Percentiles rank a stretch among this genome's conserved stretches.
Evolutionary conservation across 352 stramenopile species (phyloP).

Genomic region (Globisporangium nodosum): DNA sequence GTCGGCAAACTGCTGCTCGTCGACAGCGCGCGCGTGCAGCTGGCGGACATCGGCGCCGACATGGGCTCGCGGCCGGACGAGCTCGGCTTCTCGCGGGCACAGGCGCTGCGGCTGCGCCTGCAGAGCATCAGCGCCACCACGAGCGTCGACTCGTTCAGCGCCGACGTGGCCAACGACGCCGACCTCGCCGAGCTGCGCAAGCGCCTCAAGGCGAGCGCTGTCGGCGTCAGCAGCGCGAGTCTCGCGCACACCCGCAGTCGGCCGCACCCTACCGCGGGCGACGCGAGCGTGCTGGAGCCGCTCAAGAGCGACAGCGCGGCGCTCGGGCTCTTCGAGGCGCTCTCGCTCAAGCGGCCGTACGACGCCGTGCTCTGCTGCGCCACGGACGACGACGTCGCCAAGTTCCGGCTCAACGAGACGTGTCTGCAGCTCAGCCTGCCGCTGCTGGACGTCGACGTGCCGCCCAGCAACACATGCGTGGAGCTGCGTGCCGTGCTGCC

Average conservation of each 20-base stretch:
- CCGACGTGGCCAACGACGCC: constrained; percentile 20
- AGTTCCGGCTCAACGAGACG: constrained; percentile 22
- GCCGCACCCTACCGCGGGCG: background rate
- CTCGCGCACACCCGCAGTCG: background rate
- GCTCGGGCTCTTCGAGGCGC: constrained; percentile 32
- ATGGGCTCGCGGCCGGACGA: constrained; percentile 25
- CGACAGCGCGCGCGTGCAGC: constrained; percentile 22
- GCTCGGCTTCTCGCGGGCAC: constrained; percentile 24
- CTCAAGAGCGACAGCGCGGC: background rate
- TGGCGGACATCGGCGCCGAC: constrained; percentile 18
- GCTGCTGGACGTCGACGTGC: constrained; percentile 24
- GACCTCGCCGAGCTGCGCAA: constrained; percentile 33
- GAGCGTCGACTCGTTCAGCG: constrained; percentile 23
- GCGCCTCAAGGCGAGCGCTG: constrained; percentile 26
- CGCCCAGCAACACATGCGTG: constrained; percentile 20
- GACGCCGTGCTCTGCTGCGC: constrained; percentile 32
- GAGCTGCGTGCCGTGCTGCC: constrained; percentile 25
- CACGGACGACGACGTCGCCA: constrained; percentile 17
- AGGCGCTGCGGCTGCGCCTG: constrained; percentile 30
- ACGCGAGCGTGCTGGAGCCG: background rate
- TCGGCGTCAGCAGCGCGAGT: constrained; percentile 11
- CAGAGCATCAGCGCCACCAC: constrained; percentile 20
- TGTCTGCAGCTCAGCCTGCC: constrained; percentile 43
- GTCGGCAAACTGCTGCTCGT: constrained; percentile 31
- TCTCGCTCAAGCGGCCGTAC: constrained; percentile 32